Evolutionary conservation across 441 rosid genomes (phyloP), one percentile per base, ranked within the genome.

Genomic region (Syzygium syzygioides): DNA sequence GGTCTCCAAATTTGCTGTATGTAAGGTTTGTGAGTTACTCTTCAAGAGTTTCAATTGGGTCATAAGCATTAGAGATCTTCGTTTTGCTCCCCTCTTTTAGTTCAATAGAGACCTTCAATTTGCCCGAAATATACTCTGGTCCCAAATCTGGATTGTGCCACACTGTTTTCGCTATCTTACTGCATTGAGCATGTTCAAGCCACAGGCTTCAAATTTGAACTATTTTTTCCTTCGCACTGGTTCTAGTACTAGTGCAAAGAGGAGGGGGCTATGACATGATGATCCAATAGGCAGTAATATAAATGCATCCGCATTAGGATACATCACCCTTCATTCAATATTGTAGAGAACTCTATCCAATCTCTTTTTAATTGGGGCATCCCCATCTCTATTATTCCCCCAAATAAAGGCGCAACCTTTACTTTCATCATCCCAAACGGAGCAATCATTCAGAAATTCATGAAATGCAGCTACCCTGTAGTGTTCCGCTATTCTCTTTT

Each of bases 141-240:
- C 34, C 68, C 18, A 62, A 59, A 26, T 59, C 15, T 59, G 64
- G 64, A 26, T 28, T 59, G 12, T 59, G 64, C 64, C 64, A 57
- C n/a, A 59, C 0, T 59, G 0, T 0, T 26, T 59, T 59, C 15
- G 26, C 64, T 12, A 59, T 26, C 17, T 59, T 32, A 14, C 18
- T 62, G 2, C 18, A 28, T 62, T n/a, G 14, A 14, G 0, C 68
- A n/a, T 60, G 32, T 60, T 60, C 68, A 62, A n/a, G 71, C 71
- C 1, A 2, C 30, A 0, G 71, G 1, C 32, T n/a, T 62, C 17
- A n/a, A 62, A 62, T n/a, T 62, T 7, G 7, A 5, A 3, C 4
- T n/a, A 5, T 62, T 55, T 59, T 62, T n/a, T 11, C 19, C 1
- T 62, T 60, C 18, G 0, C 32, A 60, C 15, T 1, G 32, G 68